Conservation (phyloP, 495 filamentous ascomycete species). For the Apodospora peruviana region DNA sequence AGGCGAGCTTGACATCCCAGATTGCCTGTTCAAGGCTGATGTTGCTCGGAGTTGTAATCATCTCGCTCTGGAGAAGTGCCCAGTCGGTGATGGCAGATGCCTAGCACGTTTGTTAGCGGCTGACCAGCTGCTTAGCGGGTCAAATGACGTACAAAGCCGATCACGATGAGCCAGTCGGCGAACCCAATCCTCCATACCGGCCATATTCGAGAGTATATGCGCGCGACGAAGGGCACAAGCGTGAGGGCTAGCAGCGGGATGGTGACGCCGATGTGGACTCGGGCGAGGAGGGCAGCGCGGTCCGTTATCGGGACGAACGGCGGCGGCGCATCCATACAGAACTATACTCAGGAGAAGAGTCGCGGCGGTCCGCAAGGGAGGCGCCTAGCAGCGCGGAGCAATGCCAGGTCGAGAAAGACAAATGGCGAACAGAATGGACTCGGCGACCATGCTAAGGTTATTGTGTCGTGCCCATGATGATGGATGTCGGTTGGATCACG, state of each 20-base stretch:
- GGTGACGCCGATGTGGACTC: conserved; percentile 13
- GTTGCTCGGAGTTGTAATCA: neutral
- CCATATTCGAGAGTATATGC: conserved; percentile 12
- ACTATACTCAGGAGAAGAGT: no score
- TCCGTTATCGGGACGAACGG: conserved; percentile 6
- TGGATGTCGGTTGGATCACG: no score
- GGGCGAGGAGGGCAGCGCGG: conserved; percentile 10
- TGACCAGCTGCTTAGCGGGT: neutral
- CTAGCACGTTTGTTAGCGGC: neutral
- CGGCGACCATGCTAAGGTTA: no score
- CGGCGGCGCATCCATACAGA: neutral
- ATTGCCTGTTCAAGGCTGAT: neutral
- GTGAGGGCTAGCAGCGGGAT: conserved; percentile 9
- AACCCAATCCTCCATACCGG: conserved; percentile 14
- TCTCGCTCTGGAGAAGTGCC: conserved; percentile 4
- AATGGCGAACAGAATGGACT: no score
- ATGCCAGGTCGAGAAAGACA: no score
- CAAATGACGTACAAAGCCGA: conserved; percentile 7
- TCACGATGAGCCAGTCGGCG: conserved; percentile 14
- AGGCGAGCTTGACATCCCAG: conserved; percentile 1
- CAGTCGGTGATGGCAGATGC: conserved; percentile 10
- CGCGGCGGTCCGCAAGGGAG: no score
- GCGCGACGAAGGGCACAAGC: conserved; percentile 9
- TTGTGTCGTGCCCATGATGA: no score
- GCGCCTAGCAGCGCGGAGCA: no score